phyloP scores from a whole-genome alignment of 768 basidiomycete genomes.

The Neoboletus brunneissimus region DNA sequence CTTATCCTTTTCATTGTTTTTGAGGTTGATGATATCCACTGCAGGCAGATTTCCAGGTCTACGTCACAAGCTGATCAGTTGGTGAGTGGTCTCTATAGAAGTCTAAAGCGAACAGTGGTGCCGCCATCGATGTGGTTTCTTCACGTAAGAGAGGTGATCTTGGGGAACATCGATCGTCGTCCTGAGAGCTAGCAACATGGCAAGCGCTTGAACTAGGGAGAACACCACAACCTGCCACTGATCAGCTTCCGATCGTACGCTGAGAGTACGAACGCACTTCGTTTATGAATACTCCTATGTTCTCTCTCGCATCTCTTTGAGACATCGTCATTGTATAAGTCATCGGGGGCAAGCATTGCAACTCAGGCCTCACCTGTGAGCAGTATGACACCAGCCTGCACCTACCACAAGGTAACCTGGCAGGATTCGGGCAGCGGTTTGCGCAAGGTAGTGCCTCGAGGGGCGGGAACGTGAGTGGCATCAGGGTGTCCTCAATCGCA shows the following conservation, averaged over 20 bases:
- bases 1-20: slow-evolving; percentile 20
- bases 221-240: slow-evolving; percentile 12
- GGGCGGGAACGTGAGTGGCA: slow-evolving; percentile 22
- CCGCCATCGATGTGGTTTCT: slow-evolving; percentile 1
- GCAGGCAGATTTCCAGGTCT: slow-evolving; percentile 28
- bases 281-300: slow-evolving; percentile 39
- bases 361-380: slow-evolving; percentile 28
- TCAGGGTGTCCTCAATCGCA: slow-evolving; percentile 9
- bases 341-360: not conserved
- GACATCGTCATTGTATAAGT: not conserved
- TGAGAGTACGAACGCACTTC: slow-evolving; percentile 15
- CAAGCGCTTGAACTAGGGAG: not conserved
- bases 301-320: slow-evolving; percentile 37
- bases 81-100: not conserved
- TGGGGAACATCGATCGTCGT: not conserved
- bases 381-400: slow-evolving; percentile 45
- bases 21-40: slow-evolving; percentile 27
- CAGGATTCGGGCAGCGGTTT: slow-evolving; percentile 31
- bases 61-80: slow-evolving; percentile 1
- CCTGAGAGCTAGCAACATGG: slow-evolving; percentile 1
- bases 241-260: not conserved
- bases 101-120: slow-evolving; percentile 25
- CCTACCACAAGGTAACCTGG: slow-evolving; percentile 18
- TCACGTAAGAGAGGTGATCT: not conserved
- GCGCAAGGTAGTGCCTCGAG: slow-evolving; percentile 33